Base-by-base conservation (phyloP, 371 early-diverging fungal genomes). In the Mortierella sp. region DNA sequence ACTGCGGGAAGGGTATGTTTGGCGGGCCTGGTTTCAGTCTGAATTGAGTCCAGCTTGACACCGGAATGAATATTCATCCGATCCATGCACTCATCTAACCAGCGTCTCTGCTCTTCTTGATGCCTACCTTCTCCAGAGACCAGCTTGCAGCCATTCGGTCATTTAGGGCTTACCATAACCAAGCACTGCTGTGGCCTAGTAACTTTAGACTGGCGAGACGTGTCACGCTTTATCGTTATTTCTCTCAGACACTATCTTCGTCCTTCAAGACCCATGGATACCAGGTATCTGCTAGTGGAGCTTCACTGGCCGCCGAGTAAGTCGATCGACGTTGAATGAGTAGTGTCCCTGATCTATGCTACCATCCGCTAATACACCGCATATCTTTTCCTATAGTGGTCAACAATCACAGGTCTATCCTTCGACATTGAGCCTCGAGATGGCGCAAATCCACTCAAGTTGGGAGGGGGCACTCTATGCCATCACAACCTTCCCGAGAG, bases 381-480 rank as follows among this genome's bases (percentile, higher is more conserved):
- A 2, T 3, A 24, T 46, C 9, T 22, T 46, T 46, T 13, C 22
- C 22, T 22, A 5, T 24, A 50, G 22, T 58, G 37, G 54, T 28
- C 49, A 63, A 25, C 44, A 12, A 47, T 43, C 41, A 25, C 37
- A 44, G 29, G 34, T 41, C 28, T 55, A 57, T n/a, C 57, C 54
- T 31, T 57, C 69, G n/a, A 63, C 82, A 16, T 82, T 86, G 50
- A 78, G 82, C 37, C 50, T 61, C n/a, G 88, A 88, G 45, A 55
- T 55, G 28, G 29, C 51, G 10, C 80, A 80, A 43, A 67, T 89
- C 4, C 87, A 91, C 56, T 71, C 83, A 7, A 65, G 85, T 25
- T 91, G 91, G 64, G 89, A 91, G 67, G 84, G 81, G 10, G 79
- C 87, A 54, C 64, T 93, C n/a, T 81, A 85, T 48, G 66, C 81